Conservation (phyloP, 345 rosid genomes). For the Physaria fendleri region DNA sequence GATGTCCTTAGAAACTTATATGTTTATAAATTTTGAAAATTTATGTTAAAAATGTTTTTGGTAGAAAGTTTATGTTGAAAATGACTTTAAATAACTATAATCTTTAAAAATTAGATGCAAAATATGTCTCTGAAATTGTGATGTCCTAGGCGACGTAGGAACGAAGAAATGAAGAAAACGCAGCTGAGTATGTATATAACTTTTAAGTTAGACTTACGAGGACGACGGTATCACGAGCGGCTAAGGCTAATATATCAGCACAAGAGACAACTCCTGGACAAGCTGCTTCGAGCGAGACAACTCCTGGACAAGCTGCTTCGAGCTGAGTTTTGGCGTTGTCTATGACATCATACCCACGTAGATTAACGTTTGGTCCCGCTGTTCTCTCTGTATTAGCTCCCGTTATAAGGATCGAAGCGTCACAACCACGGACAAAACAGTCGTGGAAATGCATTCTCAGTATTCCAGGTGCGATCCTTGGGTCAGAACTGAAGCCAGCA, state of each 20-base stretch:
- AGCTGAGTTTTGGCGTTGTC: constrained; percentile 50
- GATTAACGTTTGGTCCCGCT: constrained; percentile 25
- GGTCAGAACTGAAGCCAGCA: constrained; percentile 28
- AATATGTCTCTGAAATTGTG: no score
- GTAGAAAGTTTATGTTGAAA: no score
- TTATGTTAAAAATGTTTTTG: no score
- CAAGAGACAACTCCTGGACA: constrained; percentile 57
- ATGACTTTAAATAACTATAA: no score
- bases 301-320: constrained; percentile 43
- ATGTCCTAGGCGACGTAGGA: no score
- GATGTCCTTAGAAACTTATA: no score
- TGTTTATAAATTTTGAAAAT: no score
- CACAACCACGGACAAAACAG: constrained; percentile 55
- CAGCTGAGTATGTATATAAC: not conserved
- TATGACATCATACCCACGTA: constrained; percentile 44
- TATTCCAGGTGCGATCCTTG: constrained; percentile 40
- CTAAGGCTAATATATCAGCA: constrained; percentile 47
- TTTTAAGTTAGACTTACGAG: constrained; percentile 14
- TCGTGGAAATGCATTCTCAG: constrained; percentile 53
- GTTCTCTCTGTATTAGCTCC: constrained; percentile 41
- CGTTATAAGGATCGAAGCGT: constrained; percentile 42
- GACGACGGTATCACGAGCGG: constrained; percentile 47
- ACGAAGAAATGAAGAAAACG: not conserved
- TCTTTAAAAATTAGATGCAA: no score
- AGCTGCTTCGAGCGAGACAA: constrained; percentile 45